phyloP scores from a whole-genome alignment of 768 basidiomycete genomes.

The Suillus subaureus region DNA sequence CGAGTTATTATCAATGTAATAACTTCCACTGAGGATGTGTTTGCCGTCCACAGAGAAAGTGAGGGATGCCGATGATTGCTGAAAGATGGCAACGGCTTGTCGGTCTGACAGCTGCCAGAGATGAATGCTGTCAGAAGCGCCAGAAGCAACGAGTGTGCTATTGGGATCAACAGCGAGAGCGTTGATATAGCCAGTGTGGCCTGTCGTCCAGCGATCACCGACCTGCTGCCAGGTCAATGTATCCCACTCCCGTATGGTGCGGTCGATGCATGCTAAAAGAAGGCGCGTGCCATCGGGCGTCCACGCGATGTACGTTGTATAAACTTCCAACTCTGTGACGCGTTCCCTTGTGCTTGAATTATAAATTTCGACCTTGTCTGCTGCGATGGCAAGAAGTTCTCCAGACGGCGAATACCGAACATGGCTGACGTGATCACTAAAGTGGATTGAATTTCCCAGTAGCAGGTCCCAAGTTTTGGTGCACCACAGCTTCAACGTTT shows the following conservation, averaged over 20 bases:
- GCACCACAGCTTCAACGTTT: not conserved
- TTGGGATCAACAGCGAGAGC: not conserved
- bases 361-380: not conserved
- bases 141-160: not conserved
- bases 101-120: not conserved
- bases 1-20: not conserved
- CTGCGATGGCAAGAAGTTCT: not conserved
- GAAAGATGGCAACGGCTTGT: not conserved
- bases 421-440: fast-evolving
- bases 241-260: not conserved
- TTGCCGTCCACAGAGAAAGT: not conserved
- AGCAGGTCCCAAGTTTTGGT: not conserved
- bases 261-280: not conserved
- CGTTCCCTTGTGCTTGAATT: not conserved
- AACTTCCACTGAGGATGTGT: not conserved
- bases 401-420: not conserved
- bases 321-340: not conserved
- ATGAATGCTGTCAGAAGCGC: not conserved
- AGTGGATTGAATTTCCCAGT: not conserved
- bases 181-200: not conserved
- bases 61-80: not conserved
- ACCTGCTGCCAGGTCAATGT: not conserved
- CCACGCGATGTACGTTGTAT: not conserved
- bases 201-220: not conserved
- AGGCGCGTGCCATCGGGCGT: not conserved